Evolutionary conservation across 2,329 filamentous ascomycete genomes (phyloP).

Genomic region (Curvularia verruculosa): DNA sequence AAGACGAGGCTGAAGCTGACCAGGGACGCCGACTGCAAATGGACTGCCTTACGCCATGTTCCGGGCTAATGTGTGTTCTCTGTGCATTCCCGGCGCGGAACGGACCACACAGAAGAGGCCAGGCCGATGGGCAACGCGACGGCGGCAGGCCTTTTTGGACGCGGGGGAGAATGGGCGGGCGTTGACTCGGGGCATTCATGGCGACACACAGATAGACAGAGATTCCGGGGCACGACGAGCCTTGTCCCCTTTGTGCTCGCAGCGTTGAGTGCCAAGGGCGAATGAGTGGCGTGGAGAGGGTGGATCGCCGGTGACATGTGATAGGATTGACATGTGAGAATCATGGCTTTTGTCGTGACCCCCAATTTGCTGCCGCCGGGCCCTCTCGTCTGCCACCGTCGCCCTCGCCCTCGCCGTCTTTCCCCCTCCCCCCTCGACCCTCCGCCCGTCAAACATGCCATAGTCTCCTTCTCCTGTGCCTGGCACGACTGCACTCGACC

Average conservation of each 20-base stretch:
- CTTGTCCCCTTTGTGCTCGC: background rate
- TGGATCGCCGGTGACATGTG: slow-evolving; percentile 27
- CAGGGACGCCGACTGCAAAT: background rate
- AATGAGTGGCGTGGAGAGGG: slow-evolving; percentile 23
- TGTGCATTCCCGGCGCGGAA: background rate
- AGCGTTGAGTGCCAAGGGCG: slow-evolving; percentile 16
- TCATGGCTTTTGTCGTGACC: slow-evolving; percentile 23
- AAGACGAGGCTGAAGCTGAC: slow-evolving; percentile 2
- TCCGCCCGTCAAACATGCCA: slow-evolving; percentile 10
- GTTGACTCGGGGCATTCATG: background rate
- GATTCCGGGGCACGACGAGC: background rate
- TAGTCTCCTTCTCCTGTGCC: background rate
- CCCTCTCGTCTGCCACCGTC: slow-evolving; percentile 7
- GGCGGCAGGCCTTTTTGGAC: background rate
- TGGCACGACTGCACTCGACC: too few relatives aligned
- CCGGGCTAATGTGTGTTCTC: background rate
- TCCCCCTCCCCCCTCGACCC: slow-evolving; percentile 11
- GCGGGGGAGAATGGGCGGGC: background rate
- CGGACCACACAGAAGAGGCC: too few relatives aligned
- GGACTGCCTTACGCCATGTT: background rate
- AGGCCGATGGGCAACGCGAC: too few relatives aligned
- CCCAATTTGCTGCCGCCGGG: slow-evolving; percentile 28
- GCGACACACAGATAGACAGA: too few relatives aligned
- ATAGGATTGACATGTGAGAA: slow-evolving; percentile 35
- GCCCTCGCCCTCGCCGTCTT: background rate